Evolutionary conservation across 176 grass and related monocot genomes (phyloP).

Genomic region (Triticum urartu): DNA sequence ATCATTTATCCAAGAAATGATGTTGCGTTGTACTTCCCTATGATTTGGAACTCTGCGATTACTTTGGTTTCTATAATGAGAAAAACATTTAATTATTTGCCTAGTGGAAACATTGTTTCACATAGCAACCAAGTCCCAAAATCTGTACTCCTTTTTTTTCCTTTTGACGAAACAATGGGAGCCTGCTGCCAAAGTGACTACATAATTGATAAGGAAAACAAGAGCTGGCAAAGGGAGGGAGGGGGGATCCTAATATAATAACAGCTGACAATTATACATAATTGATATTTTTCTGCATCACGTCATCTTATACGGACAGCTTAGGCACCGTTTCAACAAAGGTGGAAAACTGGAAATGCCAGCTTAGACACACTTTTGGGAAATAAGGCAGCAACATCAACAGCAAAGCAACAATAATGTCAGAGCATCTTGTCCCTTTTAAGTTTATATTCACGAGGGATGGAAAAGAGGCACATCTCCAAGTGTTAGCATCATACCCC

Average conservation of each 20-base stretch:
- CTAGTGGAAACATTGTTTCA: neutral
- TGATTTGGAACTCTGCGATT: neutral
- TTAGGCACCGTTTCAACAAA: neutral
- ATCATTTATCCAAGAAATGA: neutral
- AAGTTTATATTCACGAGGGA: neutral
- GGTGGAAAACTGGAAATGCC: neutral
- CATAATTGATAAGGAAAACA: neutral
- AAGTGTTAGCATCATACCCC: slow-evolving; percentile 39
- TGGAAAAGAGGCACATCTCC: neutral
- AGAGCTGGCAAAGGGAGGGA: too few relatives aligned
- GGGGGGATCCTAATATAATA: too few relatives aligned
- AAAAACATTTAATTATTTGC: neutral
- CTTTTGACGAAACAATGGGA: neutral
- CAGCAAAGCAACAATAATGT: neutral
- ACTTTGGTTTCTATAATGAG: too few relatives aligned
- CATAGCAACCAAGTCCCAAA: neutral
- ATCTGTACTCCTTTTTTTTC: neutral
- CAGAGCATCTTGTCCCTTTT: neutral
- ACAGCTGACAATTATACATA: neutral
- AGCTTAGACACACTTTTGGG: neutral
- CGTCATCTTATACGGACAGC: neutral
- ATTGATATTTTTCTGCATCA: neutral
- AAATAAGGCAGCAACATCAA: neutral
- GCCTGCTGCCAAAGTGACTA: neutral
- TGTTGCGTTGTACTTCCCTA: neutral